A percentile compares a stretch with the other conserved stretches of the same genome.
These are phyloP conservation scores for Colletotrichum gloeosporioides DNA, from an alignment of 2,329 filamentous ascomycete genomes.

Conservation along the genomic window DNA sequence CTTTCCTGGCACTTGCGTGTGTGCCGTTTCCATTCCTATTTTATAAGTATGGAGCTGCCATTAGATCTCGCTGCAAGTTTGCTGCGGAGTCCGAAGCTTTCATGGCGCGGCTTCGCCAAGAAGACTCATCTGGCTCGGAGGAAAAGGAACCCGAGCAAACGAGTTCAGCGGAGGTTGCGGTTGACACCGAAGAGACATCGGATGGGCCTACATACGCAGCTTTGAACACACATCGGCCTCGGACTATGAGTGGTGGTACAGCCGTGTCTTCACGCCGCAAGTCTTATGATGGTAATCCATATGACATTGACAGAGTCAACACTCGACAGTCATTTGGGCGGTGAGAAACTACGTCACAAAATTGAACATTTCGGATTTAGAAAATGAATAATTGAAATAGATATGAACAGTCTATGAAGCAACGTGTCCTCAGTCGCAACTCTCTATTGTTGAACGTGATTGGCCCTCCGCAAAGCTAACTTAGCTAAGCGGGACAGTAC, in stretches of 20 bases:
- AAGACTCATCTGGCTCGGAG: neutral
- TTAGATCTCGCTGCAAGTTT: conserved; percentile 60
- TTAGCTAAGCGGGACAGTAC: neutral
- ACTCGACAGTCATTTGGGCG: neutral
- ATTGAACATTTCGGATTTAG: neutral
- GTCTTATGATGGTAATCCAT: neutral
- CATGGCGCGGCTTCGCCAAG: conserved; percentile 48
- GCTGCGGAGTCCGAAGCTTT: conserved; percentile 64
- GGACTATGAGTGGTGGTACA: neutral
- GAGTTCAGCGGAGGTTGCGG: conserved; percentile 16
- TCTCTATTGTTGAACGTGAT: neutral
- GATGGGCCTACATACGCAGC: neutral
- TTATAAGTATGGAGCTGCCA: conserved; percentile 68
- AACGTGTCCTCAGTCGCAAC: neutral
- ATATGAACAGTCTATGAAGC: neutral
- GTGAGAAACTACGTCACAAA: neutral
- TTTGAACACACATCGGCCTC: neutral
- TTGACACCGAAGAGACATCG: neutral
- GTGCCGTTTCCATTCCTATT: conserved; percentile 78
- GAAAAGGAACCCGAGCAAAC: neutral
- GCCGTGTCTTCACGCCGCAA: neutral
- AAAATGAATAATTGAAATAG: neutral
- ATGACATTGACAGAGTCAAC: neutral
- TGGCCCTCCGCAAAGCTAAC: neutral
- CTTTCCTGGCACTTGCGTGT: conserved; percentile 74